Evolutionary conservation across 75 land plant species (phyloP), one percentile per base, ranked within the genome.

Genomic region (Sequoiadendron giganteum): DNA sequence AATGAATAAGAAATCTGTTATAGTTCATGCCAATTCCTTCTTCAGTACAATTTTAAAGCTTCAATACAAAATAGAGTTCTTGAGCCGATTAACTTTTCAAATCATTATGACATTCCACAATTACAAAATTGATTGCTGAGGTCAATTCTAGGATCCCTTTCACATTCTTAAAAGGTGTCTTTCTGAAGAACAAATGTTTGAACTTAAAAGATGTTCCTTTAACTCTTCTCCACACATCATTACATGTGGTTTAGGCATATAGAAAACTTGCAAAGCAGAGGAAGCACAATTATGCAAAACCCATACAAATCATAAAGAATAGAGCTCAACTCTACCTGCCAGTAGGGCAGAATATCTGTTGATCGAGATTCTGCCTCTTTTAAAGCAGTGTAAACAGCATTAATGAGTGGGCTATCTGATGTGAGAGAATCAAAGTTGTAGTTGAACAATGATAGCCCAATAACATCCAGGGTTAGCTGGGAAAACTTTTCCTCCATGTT

Each of bases 321-420:
- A 38, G 81, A 79, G 54, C 19, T 54, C 82, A 86, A 80, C 84
- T 88, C 56, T 88, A 90, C 99, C 99, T 98, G 93, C 99, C 99
- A 98, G 84, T 97, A 98, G 15, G 99, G 99, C n/a, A 98, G 87
- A 82, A 97, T 90, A 92, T 97, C 99, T 30, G 99, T 96, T 55
- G 99, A 89, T 6, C 99, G 95, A 81, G 92, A 91, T 89, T 98
- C 99, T 72, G 99, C 92, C 83, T 98, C 99, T 89, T 97, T 97
- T 47, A 98, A 85, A 86, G 99, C 99, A 91, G 99, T 98, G 89
- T 98, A 98, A 61, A 98, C 97, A 34, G 99, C 99, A 88, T 96
- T 95, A 80, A 98, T 98, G 70, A 98, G 96, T 39, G 98, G 99
- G 87, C 97, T 98, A 83, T 98, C 95, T 39, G 95, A 68, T 32